Evolutionary conservation across 495 filamentous ascomycete genomes (phyloP).

Genomic region (Aspergillus leporis): DNA sequence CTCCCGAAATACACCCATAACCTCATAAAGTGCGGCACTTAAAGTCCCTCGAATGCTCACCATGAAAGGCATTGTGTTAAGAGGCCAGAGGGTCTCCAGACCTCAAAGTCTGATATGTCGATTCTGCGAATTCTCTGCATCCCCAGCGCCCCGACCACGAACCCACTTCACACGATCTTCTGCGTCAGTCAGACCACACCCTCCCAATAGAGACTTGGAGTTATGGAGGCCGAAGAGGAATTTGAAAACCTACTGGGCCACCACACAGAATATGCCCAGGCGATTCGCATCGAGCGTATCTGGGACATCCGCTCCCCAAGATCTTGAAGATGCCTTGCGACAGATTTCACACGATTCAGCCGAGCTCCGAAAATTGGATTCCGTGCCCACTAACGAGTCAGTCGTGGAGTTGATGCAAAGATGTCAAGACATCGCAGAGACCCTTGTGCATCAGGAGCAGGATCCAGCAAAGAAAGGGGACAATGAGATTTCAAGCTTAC

Average conservation of each 20-base stretch:
- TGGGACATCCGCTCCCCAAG: conserved; percentile 10
- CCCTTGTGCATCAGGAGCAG: conserved; percentile 32
- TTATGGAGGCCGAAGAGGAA: conserved; percentile 20
- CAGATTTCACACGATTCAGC: conserved; percentile 30
- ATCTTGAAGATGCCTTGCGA: conserved; percentile 22
- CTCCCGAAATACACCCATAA: background rate
- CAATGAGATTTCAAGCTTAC: conserved; percentile 50
- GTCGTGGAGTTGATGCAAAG: conserved; percentile 43
- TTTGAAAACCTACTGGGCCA: conserved; percentile 3
- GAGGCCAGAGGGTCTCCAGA: conserved; percentile 25
- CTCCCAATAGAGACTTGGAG: conserved; percentile 17
- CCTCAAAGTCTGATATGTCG: conserved; percentile 36
- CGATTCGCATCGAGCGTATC: conserved; percentile 20
- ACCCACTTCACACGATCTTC: conserved; percentile 26
- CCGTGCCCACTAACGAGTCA: conserved; percentile 39
- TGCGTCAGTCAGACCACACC: conserved; percentile 8
- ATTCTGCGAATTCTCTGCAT: conserved; percentile 38
- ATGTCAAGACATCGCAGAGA: conserved; percentile 46
- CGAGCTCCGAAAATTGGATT: conserved; percentile 31
- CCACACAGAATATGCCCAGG: conserved; percentile 3
- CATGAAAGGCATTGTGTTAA: conserved; percentile 40
- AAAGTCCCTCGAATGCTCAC: background rate
- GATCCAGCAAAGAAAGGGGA: conserved; percentile 27
- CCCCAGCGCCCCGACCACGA: conserved; percentile 18
- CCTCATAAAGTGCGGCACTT: background rate